These are phyloP conservation scores for Skeletonema menzelii DNA, from an alignment of 108 stramenopile genomes.

Conservation along the genomic window DNA sequence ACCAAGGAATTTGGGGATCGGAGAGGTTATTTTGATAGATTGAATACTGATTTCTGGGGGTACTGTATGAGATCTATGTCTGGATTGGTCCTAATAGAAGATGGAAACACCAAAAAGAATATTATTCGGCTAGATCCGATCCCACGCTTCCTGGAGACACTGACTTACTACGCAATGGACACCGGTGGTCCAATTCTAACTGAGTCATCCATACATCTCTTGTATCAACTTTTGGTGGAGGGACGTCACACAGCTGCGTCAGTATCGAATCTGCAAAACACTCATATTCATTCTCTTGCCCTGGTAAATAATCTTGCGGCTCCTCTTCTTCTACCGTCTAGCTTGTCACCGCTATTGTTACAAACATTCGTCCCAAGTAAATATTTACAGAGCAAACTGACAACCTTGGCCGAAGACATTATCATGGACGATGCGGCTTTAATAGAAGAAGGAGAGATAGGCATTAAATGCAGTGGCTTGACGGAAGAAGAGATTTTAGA, in stretches of 20 bases:
- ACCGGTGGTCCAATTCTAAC: conserved; percentile 26
- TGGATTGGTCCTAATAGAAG: conserved; percentile 1
- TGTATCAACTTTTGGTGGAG: conserved; percentile 9
- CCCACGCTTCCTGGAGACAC: neutral
- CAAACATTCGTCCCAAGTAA: conserved; percentile 11
- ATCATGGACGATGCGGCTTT: conserved; percentile 33
- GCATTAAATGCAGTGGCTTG: conserved; percentile 10
- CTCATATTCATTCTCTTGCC: conserved; percentile 31
- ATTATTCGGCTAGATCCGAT: neutral
- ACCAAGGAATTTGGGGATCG: conserved; percentile 20
- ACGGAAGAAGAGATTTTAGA: conserved; percentile 30
- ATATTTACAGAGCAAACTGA: conserved; percentile 20
- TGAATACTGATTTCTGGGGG: conserved; percentile 39
- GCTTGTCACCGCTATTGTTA: conserved; percentile 6
- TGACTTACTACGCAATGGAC: conserved; percentile 5
- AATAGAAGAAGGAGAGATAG: conserved; percentile 25
- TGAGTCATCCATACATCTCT: conserved; percentile 11
- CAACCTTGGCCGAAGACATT: conserved; percentile 26
- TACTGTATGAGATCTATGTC: conserved; percentile 19
- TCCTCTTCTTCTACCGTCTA: conserved; percentile 10
- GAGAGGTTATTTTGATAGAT: conserved; percentile 13
- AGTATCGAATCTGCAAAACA: conserved; percentile 17
- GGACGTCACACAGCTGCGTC: neutral
- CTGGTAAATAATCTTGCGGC: conserved; percentile 28
- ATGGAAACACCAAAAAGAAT: neutral